Evolutionary conservation across 2,329 filamentous ascomycete genomes (phyloP).

Genomic region (Zasmidium cellare): DNA sequence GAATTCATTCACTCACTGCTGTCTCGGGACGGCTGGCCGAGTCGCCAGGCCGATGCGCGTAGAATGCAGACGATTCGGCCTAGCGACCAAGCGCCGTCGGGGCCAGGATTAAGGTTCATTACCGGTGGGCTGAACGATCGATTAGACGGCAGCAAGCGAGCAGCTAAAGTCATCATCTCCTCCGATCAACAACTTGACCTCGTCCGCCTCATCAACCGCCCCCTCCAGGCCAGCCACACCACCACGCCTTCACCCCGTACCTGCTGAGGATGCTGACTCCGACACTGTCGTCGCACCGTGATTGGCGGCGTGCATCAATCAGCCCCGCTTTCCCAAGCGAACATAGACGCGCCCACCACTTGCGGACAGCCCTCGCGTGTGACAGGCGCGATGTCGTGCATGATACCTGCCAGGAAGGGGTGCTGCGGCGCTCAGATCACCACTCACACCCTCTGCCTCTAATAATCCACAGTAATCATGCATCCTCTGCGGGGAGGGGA

Average conservation of each 20-base stretch:
- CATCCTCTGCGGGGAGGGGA: neutral
- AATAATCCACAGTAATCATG: neutral
- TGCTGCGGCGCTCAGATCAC: neutral
- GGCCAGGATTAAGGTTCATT: neutral
- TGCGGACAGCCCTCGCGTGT: neutral
- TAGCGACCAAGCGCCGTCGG: neutral
- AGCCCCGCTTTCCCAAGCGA: neutral
- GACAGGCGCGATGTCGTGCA: slow-evolving; percentile 7
- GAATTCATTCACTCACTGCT: neutral
- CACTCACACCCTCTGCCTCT: neutral
- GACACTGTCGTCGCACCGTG: neutral
- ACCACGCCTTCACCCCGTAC: neutral
- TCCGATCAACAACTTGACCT: slow-evolving; percentile 2
- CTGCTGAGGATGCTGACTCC: neutral
- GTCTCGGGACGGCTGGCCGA: neutral
- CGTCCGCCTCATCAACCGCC: neutral
- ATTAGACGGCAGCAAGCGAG: neutral
- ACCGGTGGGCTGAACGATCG: neutral
- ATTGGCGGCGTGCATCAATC: neutral
- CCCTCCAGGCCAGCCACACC: neutral
- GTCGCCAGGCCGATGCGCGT: neutral
- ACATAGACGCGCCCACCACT: neutral
- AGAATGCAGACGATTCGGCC: too few species aligned
- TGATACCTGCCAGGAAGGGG: neutral
- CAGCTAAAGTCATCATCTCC: neutral